These are phyloP conservation scores for Smittium mucronatum DNA, from an alignment of 371 early-diverging fungal genomes.

Conservation along the genomic window DNA sequence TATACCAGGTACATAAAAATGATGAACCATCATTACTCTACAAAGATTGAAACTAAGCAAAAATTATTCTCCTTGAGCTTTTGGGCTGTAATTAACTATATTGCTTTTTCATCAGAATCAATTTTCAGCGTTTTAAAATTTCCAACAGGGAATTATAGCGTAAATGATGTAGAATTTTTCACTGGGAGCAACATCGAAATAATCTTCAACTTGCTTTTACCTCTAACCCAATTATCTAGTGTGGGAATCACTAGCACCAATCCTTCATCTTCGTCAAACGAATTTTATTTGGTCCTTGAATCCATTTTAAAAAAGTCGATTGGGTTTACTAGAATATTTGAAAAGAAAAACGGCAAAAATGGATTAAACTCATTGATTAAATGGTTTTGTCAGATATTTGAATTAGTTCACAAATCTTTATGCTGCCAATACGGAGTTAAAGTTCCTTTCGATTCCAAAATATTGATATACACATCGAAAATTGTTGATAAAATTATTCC, in stretches of 20 bases:
- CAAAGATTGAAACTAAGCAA: not conserved
- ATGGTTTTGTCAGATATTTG: not conserved
- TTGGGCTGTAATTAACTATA: not conserved
- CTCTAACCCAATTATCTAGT: slow-evolving; percentile 7
- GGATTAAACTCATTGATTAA: not conserved
- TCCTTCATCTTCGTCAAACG: not conserved
- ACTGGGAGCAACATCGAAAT: not conserved
- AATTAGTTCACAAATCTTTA: not conserved
- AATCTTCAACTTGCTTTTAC: not conserved
- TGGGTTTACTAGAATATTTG: not conserved
- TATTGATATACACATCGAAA: not conserved
- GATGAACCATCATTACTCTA: no score
- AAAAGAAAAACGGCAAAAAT: not conserved
- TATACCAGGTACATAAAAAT: no score
- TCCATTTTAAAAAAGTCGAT: not conserved
- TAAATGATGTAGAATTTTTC: not conserved
- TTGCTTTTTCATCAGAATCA: not conserved
- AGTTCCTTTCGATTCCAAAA: not conserved
- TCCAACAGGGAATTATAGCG: not conserved
- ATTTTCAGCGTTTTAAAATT: not conserved
- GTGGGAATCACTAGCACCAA: not conserved
- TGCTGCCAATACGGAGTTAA: not conserved
- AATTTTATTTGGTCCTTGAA: not conserved
- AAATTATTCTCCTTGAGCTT: not conserved
- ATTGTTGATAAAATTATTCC: not conserved